Percentiles rank a stretch among this genome's conserved stretches.
These are phyloP conservation scores for Euryodendron excelsum DNA, from an alignment of 148 eudicot species.

Conservation along the genomic window DNA sequence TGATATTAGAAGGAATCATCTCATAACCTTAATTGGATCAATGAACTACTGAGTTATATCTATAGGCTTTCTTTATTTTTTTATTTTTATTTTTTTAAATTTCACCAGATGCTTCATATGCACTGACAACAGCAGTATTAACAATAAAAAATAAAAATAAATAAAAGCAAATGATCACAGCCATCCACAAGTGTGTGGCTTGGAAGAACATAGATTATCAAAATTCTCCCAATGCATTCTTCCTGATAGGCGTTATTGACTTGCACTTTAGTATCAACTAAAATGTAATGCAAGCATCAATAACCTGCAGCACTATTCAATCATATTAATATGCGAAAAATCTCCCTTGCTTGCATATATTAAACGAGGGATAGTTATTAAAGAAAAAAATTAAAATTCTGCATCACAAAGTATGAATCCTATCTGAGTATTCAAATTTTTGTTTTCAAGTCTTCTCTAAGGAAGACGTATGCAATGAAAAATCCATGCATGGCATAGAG, in stretches of 20 bases:
- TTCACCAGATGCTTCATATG: background rate
- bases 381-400: background rate
- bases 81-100: too few relatives aligned
- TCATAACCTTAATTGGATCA: background rate
- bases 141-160: background rate
- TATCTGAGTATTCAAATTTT: background rate
- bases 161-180: background rate
- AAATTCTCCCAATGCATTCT: background rate
- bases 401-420: background rate
- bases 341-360: background rate
- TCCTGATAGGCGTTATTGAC: background rate
- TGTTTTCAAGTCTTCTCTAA: background rate
- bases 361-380: background rate
- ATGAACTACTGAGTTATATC: too few relatives aligned
- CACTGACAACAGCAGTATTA: background rate
- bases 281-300: background rate
- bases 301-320: background rate
- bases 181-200: background rate
- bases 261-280: background rate
- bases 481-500: background rate
- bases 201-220: slow-evolving; percentile 9
- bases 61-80: too few relatives aligned
- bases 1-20: background rate
- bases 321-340: background rate
- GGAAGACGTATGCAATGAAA: background rate